A percentile compares a stretch with the other conserved stretches of the same genome.
phyloP scores from a whole-genome alignment of 2,329 filamentous ascomycete genomes.

The Chaetomiaceae sp. region DNA sequence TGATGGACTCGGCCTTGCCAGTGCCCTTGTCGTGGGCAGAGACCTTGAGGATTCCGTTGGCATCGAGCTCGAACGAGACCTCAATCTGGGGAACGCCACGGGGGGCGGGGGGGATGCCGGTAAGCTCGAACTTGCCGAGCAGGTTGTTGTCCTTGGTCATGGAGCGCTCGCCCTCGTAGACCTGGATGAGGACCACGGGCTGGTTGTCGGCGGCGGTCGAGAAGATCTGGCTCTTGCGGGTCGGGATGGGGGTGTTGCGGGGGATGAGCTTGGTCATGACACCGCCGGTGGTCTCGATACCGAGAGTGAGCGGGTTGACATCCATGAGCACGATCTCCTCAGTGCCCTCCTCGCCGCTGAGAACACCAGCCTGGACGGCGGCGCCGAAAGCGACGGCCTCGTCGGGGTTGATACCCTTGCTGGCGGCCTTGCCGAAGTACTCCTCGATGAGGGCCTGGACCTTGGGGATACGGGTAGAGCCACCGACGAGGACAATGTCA shows the following conservation, averaged over 20 bases:
- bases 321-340: constrained; percentile 83
- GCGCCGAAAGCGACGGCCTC: constrained; percentile 98
- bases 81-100: constrained; percentile 98
- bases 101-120: constrained; percentile 88
- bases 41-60: constrained; percentile 97
- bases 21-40: constrained; percentile 96
- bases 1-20: constrained; percentile 93
- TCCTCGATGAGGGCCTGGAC: constrained; percentile 91
- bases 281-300: constrained; percentile 95
- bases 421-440: constrained; percentile 96
- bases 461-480: constrained; percentile 98
- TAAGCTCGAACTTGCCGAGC: constrained; percentile 97
- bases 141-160: constrained; percentile 97
- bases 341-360: constrained; percentile 73
- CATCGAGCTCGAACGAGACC: constrained; percentile 95
- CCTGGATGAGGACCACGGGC: constrained; percentile 90
- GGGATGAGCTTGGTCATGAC: constrained; percentile 71
- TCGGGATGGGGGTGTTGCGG: constrained; percentile 91
- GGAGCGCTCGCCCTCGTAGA: constrained; percentile 88
- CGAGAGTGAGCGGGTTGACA: constrained; percentile 91
- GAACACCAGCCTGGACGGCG: constrained; percentile 82
- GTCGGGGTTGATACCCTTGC: constrained; percentile 98
- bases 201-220: constrained; percentile 93
- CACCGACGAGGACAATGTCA: constrained; percentile 96
- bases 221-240: constrained; percentile 67